These are phyloP conservation scores for Populus euphratica DNA, from an alignment of 345 rosid species.

Conservation along the genomic window DNA sequence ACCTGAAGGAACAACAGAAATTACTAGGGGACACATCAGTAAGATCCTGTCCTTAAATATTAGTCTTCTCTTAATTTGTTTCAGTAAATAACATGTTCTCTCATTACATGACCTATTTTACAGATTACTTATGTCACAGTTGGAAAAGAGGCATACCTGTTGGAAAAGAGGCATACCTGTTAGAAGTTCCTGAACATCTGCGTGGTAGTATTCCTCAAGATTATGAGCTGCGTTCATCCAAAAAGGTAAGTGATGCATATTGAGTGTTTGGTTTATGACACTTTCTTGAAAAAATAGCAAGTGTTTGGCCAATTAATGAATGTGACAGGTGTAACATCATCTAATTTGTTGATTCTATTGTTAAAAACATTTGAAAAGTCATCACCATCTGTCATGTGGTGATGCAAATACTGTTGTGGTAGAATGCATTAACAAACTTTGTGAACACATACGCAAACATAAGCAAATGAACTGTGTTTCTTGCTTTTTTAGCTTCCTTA, in stretches of 20 bases:
- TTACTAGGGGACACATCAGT: slow-evolving; percentile 80
- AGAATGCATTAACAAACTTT: background rate
- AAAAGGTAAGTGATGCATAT: slow-evolving; percentile 52
- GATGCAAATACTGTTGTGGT: background rate
- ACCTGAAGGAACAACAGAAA: slow-evolving; percentile 81
- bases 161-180: slow-evolving; percentile 59
- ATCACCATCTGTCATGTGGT: background rate
- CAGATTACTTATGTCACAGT: slow-evolving; percentile 86
- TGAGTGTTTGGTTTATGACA: background rate
- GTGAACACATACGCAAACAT: background rate
- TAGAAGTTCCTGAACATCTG: slow-evolving; percentile 85
- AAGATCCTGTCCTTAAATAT: slow-evolving; percentile 27
- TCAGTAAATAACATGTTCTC: slow-evolving; percentile 24
- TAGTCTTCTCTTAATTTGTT: slow-evolving; percentile 11
- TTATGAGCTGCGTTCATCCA: slow-evolving; percentile 91
- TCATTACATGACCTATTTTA: slow-evolving; percentile 19
- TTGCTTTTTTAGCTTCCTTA: slow-evolving; percentile 8
- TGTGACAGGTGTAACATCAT: background rate
- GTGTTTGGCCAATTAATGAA: background rate
- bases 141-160: slow-evolving; percentile 81
- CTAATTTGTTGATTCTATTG: background rate
- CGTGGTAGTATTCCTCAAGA: slow-evolving; percentile 66
- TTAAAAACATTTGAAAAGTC: background rate
- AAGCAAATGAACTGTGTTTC: background rate
- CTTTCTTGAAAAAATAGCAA: background rate